Evolutionary conservation across 225 moss, liverwort and hornwort genomes (phyloP).

Genomic region (Marchantia paleacea): DNA sequence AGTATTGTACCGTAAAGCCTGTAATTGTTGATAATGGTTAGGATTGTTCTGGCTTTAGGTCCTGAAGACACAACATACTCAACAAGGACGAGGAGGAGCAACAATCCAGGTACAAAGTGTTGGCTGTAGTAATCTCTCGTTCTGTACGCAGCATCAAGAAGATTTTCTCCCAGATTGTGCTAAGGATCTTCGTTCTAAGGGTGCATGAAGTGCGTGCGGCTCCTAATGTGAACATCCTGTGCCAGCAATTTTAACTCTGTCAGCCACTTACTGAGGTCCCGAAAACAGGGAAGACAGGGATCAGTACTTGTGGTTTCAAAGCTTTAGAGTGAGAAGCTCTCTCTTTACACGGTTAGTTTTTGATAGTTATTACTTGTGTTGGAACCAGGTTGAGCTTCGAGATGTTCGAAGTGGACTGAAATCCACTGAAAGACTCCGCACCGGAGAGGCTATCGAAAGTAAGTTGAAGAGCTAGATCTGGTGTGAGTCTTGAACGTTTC

Average conservation of each 20-base stretch:
- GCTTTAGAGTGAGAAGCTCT: too few species aligned
- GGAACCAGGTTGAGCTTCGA: slow-evolving; percentile 81
- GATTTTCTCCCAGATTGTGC: not conserved
- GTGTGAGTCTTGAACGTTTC: not conserved
- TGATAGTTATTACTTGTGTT: not conserved
- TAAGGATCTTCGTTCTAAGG: not conserved
- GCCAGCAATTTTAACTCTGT: not conserved
- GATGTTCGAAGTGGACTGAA: slow-evolving; percentile 90
- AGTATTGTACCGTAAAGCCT: not conserved
- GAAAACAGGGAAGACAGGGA: not conserved
- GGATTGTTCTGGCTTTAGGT: slow-evolving; percentile 42
- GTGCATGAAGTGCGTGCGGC: not conserved
- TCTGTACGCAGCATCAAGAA: not conserved
- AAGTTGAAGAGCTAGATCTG: slow-evolving; percentile 25
- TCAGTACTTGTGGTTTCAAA: too few species aligned
- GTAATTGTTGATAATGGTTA: not conserved
- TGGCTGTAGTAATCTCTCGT: not conserved
- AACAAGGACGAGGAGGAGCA: slow-evolving; percentile 96
- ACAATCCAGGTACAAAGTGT: slow-evolving; percentile 69
- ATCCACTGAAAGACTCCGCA: slow-evolving; percentile 89
- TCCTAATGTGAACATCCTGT: not conserved
- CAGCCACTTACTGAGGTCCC: not conserved
- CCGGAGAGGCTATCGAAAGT: slow-evolving; percentile 95
- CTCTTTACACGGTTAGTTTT: not conserved
- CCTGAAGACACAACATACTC: slow-evolving; percentile 90